Evolutionary conservation across 257 asterid genomes (phyloP), one percentile per base, ranked within the genome.

Genomic region (Pogostemon cablin): DNA sequence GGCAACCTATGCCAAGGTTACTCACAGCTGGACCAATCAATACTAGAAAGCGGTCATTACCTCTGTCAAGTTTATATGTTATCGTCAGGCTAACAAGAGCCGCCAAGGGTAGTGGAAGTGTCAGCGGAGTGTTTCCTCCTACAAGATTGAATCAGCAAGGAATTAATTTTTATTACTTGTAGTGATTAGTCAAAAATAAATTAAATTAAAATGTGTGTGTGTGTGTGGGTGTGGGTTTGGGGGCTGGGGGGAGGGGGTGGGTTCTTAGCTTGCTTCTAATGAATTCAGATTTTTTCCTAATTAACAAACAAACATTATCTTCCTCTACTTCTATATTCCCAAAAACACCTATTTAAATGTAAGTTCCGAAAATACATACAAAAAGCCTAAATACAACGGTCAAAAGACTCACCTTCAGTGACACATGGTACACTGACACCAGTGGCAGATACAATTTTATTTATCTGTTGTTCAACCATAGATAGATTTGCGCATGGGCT

Each of bases 51-150:
- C 93, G 93, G 65, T 83, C 96, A 12, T 86, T 75, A 5, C 61
- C 84, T 83, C 66, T 78, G 71, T 86, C 98, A 5, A 89, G 96
- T 77, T 95, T 95, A 74, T 83, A 95, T 0, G 97, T 95, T 75
- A 95, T 95, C 5, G 98, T 91, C 79, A 95, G 97, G 81, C 99
- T 95, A n/a, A 95, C 88, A 44, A 86, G 82, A 74, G 89, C 96
- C 9, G 98, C 99, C 72, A 91, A 81, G 71, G 98, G 98, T 38
- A 95, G 77, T 7, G 98, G 99, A 66, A 91, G 86, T 57, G 96
- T 86, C 67, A 88, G 82, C 8, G 84, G 86, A 70, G 93, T 85
- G 79, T 53, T 86, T 58, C 88, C 96, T 49, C 87, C 97, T 95
- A 68, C 81, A 84, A 80, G 54, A 32, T 46, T 48, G 64, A 63